phyloP scores from a whole-genome alignment of 257 asterid species.

The Ligustrum vulgare region DNA sequence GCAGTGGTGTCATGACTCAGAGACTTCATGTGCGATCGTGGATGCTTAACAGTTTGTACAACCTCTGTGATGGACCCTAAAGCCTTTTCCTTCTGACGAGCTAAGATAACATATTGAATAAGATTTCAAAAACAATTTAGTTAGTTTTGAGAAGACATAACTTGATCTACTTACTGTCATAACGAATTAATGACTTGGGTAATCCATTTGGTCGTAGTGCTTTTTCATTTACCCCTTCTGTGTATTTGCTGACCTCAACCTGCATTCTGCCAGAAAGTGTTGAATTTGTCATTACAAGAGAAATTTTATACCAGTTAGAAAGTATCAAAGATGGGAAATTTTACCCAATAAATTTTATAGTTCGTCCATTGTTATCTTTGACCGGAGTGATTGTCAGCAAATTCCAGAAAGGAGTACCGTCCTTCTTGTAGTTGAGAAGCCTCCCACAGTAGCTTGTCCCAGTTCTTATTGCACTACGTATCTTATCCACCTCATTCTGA shows the following conservation, averaged over 20 bases:
- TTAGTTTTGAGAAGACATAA: conserved; percentile 18
- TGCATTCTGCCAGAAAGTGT: conserved; percentile 72
- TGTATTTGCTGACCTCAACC: conserved; percentile 99
- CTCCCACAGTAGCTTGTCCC: conserved; percentile 95
- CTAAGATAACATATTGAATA: conserved; percentile 41
- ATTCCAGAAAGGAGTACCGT: conserved; percentile 98
- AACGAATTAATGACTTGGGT: conserved; percentile 88
- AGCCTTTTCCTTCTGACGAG: conserved; percentile 96
- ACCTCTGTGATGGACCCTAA: conserved; percentile 82
- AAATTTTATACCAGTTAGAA: not conserved
- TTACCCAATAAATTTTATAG: conserved; percentile 93
- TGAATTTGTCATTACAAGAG: conserved; percentile 18
- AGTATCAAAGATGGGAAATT: not conserved
- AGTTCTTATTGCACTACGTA: conserved; percentile 58
- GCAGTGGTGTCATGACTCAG: conserved; percentile 44
- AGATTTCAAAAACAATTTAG: conserved; percentile 21
- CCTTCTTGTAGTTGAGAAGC: conserved; percentile 91
- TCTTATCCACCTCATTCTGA: conserved; percentile 75
- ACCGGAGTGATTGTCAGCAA: conserved; percentile 89
- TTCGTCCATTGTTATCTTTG: conserved; percentile 75
- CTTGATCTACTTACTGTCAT: conserved; percentile 59
- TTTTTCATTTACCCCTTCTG: conserved; percentile 82
- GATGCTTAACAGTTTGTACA: conserved; percentile 80
- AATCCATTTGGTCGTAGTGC: conserved; percentile 92
- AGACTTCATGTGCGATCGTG: conserved; percentile 56